A percentile compares a stretch with the other conserved stretches of the same genome.
phyloP scores from a whole-genome alignment of 2,329 filamentous ascomycete genomes.

The Ophiocordyceps unilateralis region DNA sequence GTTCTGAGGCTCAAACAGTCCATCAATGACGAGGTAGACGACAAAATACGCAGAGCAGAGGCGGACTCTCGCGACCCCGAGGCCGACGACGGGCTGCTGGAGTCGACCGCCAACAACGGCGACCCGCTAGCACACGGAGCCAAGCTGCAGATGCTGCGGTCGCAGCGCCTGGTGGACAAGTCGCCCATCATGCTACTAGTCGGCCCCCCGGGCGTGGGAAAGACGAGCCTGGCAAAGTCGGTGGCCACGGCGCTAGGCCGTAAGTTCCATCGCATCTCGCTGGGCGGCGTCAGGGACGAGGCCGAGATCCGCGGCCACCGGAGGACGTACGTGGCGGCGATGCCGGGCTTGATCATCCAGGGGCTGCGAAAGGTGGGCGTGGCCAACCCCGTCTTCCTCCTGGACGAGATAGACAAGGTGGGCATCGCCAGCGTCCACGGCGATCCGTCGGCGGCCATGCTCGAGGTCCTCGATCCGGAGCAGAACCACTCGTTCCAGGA shows the following conservation, averaged over 20 bases:
- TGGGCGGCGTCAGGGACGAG: constrained; percentile 89
- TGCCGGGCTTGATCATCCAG: constrained; percentile 90
- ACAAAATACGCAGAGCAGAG: constrained; percentile 53
- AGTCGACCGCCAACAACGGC: background rate
- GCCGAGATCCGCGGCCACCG: constrained; percentile 92
- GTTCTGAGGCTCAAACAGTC: constrained; percentile 92
- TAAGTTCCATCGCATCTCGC: constrained; percentile 92
- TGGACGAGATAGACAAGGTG: constrained; percentile 97
- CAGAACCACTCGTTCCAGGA: constrained; percentile 92
- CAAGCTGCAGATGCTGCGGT: constrained; percentile 59
- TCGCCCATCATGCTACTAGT: constrained; percentile 89
- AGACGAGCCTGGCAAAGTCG: constrained; percentile 88
- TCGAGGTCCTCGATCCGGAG: constrained; percentile 92
- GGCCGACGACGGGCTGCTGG: constrained; percentile 4
- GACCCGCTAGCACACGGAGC: constrained; percentile 24
- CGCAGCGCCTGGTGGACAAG: constrained; percentile 79
- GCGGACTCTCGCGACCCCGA: constrained; percentile 38
- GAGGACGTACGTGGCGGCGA: constrained; percentile 93
- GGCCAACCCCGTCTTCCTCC: constrained; percentile 82
- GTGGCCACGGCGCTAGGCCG: constrained; percentile 81
- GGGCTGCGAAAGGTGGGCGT: constrained; percentile 92
- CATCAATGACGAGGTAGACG: constrained; percentile 67
- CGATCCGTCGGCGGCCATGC: constrained; percentile 91
- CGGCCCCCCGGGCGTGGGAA: constrained; percentile 85
- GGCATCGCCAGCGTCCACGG: constrained; percentile 83